Percentiles rank a stretch among this genome's conserved stretches.
Conservation (phyloP, 768 basidiomycete species). For the Naganishia randhawae region DNA sequence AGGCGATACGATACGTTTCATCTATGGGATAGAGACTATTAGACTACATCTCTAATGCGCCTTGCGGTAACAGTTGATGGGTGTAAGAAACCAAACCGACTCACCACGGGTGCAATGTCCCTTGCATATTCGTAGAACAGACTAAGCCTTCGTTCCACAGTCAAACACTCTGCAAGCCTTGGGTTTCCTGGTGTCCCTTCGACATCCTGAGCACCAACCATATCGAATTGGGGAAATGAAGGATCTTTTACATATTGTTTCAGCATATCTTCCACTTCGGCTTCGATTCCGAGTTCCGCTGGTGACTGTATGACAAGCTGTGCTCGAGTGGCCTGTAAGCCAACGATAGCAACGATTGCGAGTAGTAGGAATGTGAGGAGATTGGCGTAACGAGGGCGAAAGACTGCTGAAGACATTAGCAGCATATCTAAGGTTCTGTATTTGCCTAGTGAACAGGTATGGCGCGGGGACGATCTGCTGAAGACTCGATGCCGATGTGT, state of each 20-base stretch:
- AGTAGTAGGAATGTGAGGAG: background rate
- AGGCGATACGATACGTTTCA: constrained; percentile 7
- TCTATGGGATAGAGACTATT: background rate
- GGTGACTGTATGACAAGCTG: constrained; percentile 12
- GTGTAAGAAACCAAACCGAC: background rate
- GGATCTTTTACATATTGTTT: constrained; percentile 18
- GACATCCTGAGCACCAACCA: constrained; percentile 3
- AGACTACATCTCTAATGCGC: background rate
- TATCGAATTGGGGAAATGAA: constrained; percentile 32
- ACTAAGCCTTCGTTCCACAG: constrained; percentile 35
- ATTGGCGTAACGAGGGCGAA: background rate
- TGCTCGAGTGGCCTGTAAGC: background rate
- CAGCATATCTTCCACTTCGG: constrained; percentile 9
- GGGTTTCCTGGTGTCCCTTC: constrained; percentile 20
- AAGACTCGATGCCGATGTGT: too few species aligned
- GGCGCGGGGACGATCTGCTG: too few species aligned
- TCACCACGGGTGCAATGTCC: constrained; percentile 35
- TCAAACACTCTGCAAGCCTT: constrained; percentile 37
- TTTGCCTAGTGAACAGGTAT: too few species aligned
- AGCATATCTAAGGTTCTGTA: too few species aligned
- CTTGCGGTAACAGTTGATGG: background rate
- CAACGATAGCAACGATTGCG: background rate
- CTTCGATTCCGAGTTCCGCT: constrained; percentile 11
- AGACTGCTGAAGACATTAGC: too few species aligned
- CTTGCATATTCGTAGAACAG: constrained; percentile 42